phyloP scores from a whole-genome alignment of 1,284 basidiomycete genomes.

The Moesziomyces sp. region DNA sequence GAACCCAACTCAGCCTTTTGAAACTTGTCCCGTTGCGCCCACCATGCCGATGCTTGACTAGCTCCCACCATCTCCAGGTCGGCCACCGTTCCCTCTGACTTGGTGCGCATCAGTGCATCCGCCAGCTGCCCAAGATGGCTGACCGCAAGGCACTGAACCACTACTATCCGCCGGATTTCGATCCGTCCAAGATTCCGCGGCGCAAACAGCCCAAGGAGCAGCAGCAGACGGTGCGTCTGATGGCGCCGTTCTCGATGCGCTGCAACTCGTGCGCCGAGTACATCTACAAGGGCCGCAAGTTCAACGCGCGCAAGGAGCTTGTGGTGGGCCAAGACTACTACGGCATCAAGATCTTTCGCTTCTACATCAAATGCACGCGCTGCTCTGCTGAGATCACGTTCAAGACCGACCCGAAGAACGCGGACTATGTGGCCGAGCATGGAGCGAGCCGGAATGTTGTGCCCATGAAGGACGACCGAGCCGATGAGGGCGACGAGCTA shows the following conservation, averaged over 20 bases:
- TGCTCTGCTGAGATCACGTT: conserved; percentile 96
- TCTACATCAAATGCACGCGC: conserved; percentile 66
- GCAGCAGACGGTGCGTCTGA: conserved; percentile 95
- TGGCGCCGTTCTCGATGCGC: conserved; percentile 98
- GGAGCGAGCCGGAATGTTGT: conserved; percentile 65
- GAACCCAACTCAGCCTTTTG: neutral
- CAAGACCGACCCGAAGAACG: conserved; percentile 95
- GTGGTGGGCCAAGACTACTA: conserved; percentile 96
- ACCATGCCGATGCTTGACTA: neutral
- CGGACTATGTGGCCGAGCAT: conserved; percentile 65
- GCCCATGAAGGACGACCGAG: conserved; percentile 44
- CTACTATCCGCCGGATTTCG: conserved; percentile 81
- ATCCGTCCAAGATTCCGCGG: conserved; percentile 93
- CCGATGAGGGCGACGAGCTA: conserved; percentile 34
- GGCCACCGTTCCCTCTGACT: neutral
- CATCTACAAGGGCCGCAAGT: conserved; percentile 94
- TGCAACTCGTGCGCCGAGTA: conserved; percentile 90
- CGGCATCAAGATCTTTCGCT: conserved; percentile 87
- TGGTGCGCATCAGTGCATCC: conserved; percentile 4
- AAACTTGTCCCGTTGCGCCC: neutral
- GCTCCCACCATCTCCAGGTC: neutral
- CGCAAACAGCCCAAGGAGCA: conserved; percentile 87
- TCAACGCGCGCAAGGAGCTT: conserved; percentile 98
- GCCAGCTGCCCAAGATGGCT: conserved; percentile 59
- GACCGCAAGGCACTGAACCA: conserved; percentile 69